Percentiles rank a stretch among this genome's conserved stretches.
phyloP scores from a whole-genome alignment of 1,284 basidiomycete genomes.

The Earliella scabrosa region DNA sequence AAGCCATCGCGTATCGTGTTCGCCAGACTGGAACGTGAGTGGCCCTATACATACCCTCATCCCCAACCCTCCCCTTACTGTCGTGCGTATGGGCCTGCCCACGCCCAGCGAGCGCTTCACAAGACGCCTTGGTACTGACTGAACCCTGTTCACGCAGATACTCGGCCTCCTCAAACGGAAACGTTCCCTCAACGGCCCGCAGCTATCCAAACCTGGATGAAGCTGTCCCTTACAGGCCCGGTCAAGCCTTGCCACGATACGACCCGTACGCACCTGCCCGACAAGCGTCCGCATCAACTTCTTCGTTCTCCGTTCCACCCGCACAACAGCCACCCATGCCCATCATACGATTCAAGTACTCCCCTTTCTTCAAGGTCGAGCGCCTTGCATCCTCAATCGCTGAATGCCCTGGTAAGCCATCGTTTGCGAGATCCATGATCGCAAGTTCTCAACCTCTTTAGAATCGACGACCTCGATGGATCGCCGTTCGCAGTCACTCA shows the following conservation, averaged over 20 bases:
- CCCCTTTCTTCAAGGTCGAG: constrained; percentile 77
- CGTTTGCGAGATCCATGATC: neutral
- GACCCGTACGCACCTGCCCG: constrained; percentile 68
- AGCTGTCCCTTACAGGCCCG: constrained; percentile 16
- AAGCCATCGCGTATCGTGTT: constrained; percentile 64
- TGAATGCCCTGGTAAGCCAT: constrained; percentile 72
- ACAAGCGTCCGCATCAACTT: constrained; percentile 39
- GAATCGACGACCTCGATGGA: constrained; percentile 80
- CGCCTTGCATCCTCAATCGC: constrained; percentile 63
- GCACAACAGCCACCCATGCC: constrained; percentile 24
- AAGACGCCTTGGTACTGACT: neutral
- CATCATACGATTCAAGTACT: constrained; percentile 73
- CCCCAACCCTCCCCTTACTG: too few relatives aligned
- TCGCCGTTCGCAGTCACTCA: constrained; percentile 64
- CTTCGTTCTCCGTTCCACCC: constrained; percentile 29
- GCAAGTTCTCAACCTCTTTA: constrained; percentile 36
- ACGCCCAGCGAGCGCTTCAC: neutral
- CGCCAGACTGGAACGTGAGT: constrained; percentile 63
- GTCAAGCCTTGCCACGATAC: constrained; percentile 45
- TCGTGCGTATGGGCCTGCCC: too few relatives aligned
- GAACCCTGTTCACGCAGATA: neutral
- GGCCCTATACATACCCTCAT: constrained; percentile 1
- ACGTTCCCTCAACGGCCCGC: constrained; percentile 1
- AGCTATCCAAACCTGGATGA: constrained; percentile 19
- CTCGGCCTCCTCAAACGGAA: neutral